These are phyloP conservation scores for Boeremia exigua DNA, from an alignment of 2,329 filamentous ascomycete genomes.

Conservation along the genomic window DNA sequence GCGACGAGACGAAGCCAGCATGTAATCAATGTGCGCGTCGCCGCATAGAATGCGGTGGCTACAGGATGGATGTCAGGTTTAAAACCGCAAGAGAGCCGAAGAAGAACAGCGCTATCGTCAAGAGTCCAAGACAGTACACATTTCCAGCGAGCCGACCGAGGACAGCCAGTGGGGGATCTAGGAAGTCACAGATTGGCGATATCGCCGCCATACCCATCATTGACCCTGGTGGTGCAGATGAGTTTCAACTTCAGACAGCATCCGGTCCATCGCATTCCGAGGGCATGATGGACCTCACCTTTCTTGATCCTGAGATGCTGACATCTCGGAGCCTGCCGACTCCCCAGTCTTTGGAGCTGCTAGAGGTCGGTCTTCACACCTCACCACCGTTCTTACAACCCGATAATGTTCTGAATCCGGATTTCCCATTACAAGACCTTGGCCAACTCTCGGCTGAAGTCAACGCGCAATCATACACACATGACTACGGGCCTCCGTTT, in stretches of 20 bases:
- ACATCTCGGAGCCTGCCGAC: constrained; percentile 10
- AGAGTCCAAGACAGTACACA: constrained; percentile 4
- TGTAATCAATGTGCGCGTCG: constrained; percentile 70
- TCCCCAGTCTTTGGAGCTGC: constrained; percentile 14
- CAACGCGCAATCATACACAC: constrained; percentile 11
- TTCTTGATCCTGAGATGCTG: constrained; percentile 12
- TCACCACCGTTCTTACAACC: background rate
- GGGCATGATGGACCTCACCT: constrained; percentile 12
- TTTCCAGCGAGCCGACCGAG: constrained; percentile 5
- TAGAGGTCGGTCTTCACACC: constrained; percentile 4
- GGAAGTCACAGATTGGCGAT: background rate
- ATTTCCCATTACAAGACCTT: background rate
- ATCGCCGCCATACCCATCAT: background rate
- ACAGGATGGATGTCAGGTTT: constrained; percentile 76
- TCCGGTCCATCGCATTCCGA: background rate
- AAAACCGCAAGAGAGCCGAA: constrained; percentile 31
- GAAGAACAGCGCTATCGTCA: constrained; percentile 38
- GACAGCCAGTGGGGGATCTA: background rate
- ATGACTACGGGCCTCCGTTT: constrained; percentile 16
- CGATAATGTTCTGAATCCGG: constrained; percentile 1
- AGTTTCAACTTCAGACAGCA: background rate
- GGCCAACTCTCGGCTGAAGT: constrained; percentile 13
- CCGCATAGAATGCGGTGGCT: constrained; percentile 70
- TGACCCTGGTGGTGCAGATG: background rate
- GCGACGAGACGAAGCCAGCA: constrained; percentile 72